A percentile compares a stretch with the other conserved stretches of the same genome.
Conservation (phyloP, 75 land plant species). For the Sequoiadendron giganteum region DNA sequence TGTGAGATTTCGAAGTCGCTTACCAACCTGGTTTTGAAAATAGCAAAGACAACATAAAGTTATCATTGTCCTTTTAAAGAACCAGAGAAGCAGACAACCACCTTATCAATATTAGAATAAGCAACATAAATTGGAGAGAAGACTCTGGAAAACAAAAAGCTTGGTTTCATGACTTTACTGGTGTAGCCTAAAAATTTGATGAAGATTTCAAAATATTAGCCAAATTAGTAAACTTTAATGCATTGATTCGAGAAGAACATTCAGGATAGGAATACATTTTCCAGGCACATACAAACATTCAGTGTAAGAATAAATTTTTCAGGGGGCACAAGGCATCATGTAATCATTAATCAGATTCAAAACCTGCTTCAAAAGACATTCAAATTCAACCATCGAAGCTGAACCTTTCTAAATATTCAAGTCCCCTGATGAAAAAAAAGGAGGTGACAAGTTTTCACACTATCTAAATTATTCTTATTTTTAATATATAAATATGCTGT, state of each 20-base stretch:
- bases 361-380: not conserved
- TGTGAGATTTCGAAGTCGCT: constrained; percentile 63
- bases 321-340: not conserved
- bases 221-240: not conserved
- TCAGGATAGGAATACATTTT: not conserved
- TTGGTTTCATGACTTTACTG: not conserved
- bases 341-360: not conserved
- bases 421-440: too few relatives aligned
- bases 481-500: not conserved
- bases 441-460: too few relatives aligned
- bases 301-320: not conserved
- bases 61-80: not conserved
- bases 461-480: too few relatives aligned
- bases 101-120: not conserved
- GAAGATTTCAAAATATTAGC: not conserved
- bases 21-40: constrained; percentile 60
- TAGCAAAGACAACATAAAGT: not conserved
- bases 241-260: not conserved
- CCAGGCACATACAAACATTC: not conserved
- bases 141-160: not conserved
- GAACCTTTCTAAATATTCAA: too few relatives aligned
- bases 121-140: not conserved
- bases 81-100: not conserved
- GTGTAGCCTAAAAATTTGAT: not conserved
- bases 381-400: not conserved